These are phyloP conservation scores for Komagataella pseudopastoris DNA, from an alignment of 805 yeast genomes.

Conservation along the genomic window DNA sequence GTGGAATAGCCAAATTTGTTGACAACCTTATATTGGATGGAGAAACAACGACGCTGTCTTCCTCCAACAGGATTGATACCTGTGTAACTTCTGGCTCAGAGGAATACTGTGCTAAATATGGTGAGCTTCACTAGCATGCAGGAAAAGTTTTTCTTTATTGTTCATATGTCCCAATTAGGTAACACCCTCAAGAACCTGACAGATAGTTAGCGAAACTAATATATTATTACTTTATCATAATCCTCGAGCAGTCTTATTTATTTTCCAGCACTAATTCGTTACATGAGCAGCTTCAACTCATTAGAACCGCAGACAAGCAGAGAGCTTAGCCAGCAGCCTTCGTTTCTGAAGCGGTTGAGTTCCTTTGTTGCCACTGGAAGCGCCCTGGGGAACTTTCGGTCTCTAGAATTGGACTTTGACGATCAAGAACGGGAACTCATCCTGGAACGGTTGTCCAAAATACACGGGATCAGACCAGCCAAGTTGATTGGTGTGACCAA, in stretches of 20 bases:
- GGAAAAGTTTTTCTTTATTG: not conserved
- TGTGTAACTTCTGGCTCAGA: not conserved
- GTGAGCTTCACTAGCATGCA: not conserved
- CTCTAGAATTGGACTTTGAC: not conserved
- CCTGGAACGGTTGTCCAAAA: conserved; percentile 12
- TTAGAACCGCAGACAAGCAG: not conserved
- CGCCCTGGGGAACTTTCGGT: not conserved
- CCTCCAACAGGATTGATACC: not conserved
- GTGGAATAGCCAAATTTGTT: not conserved
- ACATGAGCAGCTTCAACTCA: not conserved
- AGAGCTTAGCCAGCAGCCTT: not conserved
- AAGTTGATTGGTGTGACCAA: conserved; percentile 28
- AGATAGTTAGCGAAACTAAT: not conserved
- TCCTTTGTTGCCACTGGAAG: not conserved
- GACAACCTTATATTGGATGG: not conserved
- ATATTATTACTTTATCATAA: too few species aligned
- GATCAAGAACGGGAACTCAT: not conserved
- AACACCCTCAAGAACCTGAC: not conserved
- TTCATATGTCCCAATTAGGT: not conserved
- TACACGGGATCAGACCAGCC: conserved; percentile 31
- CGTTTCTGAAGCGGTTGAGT: not conserved
- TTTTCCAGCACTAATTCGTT: not conserved
- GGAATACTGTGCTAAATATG: not conserved
- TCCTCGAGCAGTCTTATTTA: too few species aligned
- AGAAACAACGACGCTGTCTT: not conserved